Conservation (phyloP, 345 rosid genomes). For the Citrus unshiu region DNA sequence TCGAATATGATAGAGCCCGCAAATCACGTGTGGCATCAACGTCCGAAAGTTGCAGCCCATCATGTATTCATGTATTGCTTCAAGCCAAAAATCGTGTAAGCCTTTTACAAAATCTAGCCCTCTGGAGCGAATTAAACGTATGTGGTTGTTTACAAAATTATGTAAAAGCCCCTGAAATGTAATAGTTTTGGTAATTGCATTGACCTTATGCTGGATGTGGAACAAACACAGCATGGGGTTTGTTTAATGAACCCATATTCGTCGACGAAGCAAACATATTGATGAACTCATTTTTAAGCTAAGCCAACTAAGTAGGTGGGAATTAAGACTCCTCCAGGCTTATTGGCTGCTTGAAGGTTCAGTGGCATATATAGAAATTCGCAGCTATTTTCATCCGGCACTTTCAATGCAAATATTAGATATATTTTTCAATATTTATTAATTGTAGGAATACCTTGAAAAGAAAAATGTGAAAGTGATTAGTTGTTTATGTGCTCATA, state of each 20-base stretch:
- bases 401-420: too few relatives aligned
- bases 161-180: neutral
- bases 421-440: too few relatives aligned
- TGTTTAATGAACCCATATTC: neutral
- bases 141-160: neutral
- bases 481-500: too few relatives aligned
- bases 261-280: neutral
- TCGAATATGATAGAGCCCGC: neutral
- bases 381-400: too few relatives aligned
- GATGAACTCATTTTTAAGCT: neutral
- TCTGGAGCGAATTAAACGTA: constrained; percentile 22
- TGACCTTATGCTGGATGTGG: neutral
- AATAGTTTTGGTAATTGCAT: neutral
- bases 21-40: constrained; percentile 12
- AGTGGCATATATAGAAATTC: too few relatives aligned
- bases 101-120: constrained; percentile 7
- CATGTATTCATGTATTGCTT: constrained; percentile 32
- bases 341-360: too few relatives aligned
- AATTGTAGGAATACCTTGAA: too few relatives aligned
- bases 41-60: constrained; percentile 27
- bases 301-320: neutral
- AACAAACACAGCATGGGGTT: neutral
- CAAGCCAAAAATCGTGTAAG: constrained; percentile 17
- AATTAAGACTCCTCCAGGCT: too few relatives aligned
- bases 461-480: too few relatives aligned